phyloP scores from a whole-genome alignment of 176 grass and related monocot genomes.

The Hordeum marinum region DNA sequence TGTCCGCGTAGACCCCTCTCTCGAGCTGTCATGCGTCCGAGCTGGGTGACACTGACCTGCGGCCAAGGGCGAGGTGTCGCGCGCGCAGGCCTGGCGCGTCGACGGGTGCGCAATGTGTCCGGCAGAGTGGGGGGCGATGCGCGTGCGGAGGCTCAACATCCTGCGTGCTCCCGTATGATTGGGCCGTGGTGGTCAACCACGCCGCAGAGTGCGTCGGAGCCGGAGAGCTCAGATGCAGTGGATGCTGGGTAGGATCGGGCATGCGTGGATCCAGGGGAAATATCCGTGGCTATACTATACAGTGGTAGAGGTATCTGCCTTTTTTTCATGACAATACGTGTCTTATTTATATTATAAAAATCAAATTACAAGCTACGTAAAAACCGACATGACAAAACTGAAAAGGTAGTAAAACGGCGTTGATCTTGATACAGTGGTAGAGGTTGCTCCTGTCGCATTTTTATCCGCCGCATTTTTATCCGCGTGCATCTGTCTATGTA shows the following conservation, averaged over 20 bases:
- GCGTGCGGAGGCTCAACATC: not conserved
- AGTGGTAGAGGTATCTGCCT: no score
- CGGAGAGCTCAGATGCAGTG: not conserved
- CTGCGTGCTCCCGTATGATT: not conserved
- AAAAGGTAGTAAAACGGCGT: no score
- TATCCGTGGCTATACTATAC: no score
- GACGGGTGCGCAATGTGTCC: not conserved
- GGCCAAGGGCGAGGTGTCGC: not conserved
- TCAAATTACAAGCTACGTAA: no score
- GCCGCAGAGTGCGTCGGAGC: not conserved
- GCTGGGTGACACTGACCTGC: not conserved
- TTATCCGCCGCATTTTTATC: no score
- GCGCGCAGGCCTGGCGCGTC: not conserved
- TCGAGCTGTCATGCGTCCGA: not conserved
- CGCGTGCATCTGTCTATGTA: no score
- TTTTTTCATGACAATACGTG: no score
- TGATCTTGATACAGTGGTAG: no score
- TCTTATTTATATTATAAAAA: no score
- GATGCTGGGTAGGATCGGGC: not conserved
- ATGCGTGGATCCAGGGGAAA: not conserved
- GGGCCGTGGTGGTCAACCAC: not conserved
- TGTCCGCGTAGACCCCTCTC: no score
- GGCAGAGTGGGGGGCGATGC: not conserved
- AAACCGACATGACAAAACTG: no score
- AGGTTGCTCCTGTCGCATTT: no score